Conservation (phyloP, 1,284 basidiomycete species). For the Trametes sp. region DNA sequence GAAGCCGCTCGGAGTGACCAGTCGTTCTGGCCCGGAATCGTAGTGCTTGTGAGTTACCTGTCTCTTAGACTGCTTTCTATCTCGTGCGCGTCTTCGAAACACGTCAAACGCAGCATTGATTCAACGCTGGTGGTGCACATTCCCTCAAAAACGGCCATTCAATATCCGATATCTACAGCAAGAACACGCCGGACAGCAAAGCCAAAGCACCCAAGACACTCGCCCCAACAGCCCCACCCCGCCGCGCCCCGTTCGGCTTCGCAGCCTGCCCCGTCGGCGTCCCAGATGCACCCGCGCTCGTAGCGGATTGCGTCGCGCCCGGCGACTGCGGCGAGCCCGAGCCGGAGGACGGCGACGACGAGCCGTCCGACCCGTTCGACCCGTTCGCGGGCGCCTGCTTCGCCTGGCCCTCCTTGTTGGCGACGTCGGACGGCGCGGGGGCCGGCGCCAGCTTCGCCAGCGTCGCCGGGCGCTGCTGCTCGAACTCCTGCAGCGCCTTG, state of each 20-base stretch:
- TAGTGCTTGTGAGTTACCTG: too few relatives aligned
- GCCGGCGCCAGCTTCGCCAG: conserved; percentile 10
- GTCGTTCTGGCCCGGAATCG: too few relatives aligned
- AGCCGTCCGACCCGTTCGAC: neutral
- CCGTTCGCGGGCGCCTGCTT: neutral
- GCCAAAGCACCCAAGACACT: neutral
- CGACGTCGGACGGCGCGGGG: neutral
- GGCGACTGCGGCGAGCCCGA: too few relatives aligned
- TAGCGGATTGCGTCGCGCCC: neutral
- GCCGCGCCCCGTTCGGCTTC: neutral
- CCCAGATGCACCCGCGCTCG: neutral
- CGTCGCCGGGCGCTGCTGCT: conserved; percentile 25
- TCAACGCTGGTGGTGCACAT: too few relatives aligned
- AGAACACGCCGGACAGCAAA: neutral
- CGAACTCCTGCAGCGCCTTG: conserved; percentile 32
- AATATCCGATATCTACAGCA: neutral
- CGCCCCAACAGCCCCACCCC: neutral
- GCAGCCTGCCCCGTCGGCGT: neutral
- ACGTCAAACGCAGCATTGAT: too few relatives aligned
- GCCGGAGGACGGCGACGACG: neutral
- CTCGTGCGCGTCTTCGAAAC: too few relatives aligned
- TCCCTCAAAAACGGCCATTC: too few relatives aligned
- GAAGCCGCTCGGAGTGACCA: neutral
- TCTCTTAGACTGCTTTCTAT: too few relatives aligned
- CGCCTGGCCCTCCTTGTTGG: conserved; percentile 1